Evolutionary conservation across 164 flowering plant species (phyloP).

Genomic region (Vitis labrusca): DNA sequence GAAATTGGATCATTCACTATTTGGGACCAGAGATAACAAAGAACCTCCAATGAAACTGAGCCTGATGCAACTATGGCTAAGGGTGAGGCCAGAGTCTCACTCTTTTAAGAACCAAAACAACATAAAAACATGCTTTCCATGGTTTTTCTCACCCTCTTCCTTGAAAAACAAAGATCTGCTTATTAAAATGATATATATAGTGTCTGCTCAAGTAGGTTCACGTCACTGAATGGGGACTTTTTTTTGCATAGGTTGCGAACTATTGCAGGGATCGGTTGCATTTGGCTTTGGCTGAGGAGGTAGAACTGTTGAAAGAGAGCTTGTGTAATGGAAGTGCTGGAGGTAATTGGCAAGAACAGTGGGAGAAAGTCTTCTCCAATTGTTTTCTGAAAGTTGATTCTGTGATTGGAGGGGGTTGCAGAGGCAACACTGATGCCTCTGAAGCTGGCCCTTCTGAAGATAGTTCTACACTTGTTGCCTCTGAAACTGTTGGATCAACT

Average conservation of each 20-base stretch:
- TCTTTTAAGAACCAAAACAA: too few relatives aligned
- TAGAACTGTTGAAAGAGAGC: slow-evolving; percentile 31
- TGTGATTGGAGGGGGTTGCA: slow-evolving; percentile 51
- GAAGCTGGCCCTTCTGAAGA: too few relatives aligned
- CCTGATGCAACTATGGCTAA: too few relatives aligned
- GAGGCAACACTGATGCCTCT: not conserved
- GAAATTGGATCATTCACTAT: too few relatives aligned
- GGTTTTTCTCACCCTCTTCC: too few relatives aligned
- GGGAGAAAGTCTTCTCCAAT: slow-evolving; percentile 55
- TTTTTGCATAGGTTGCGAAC: slow-evolving; percentile 60
- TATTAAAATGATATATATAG: too few relatives aligned
- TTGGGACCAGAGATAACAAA: too few relatives aligned
- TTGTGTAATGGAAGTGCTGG: slow-evolving; percentile 15
- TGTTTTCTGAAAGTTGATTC: slow-evolving; percentile 67
- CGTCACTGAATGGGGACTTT: not conserved
- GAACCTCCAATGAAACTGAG: too few relatives aligned
- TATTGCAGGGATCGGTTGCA: slow-evolving; percentile 76
- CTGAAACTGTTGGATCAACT: slow-evolving; percentile 67
- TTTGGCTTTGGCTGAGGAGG: slow-evolving; percentile 64
- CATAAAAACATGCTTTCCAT: too few relatives aligned
- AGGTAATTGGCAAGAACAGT: slow-evolving; percentile 36
- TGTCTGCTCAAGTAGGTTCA: too few relatives aligned
- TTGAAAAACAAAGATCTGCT: too few relatives aligned
- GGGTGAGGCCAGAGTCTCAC: too few relatives aligned
- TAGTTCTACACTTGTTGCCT: slow-evolving; percentile 39